Conservation (phyloP, 352 stramenopile genomes). For the Pythium biforme region DNA sequence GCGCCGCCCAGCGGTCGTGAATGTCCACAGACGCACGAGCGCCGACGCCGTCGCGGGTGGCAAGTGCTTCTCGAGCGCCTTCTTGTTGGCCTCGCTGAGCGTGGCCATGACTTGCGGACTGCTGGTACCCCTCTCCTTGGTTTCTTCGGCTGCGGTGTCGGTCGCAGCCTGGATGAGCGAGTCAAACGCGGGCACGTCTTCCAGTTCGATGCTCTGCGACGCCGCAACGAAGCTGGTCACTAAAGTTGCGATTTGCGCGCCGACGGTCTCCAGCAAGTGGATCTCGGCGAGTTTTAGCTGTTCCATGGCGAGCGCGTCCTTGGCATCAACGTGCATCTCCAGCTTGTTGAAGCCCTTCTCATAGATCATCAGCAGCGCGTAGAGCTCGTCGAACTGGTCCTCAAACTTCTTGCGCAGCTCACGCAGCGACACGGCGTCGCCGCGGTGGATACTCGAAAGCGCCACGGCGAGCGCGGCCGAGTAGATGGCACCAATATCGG, state of each 20-base stretch:
- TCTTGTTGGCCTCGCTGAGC: constrained; percentile 67
- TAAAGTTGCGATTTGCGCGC: constrained; percentile 50
- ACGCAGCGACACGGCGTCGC: constrained; percentile 66
- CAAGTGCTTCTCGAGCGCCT: constrained; percentile 57
- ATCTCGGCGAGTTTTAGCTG: constrained; percentile 54
- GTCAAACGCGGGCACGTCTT: constrained; percentile 42
- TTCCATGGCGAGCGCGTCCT: constrained; percentile 37
- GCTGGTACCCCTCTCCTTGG: neutral
- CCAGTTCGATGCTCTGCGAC: constrained; percentile 57
- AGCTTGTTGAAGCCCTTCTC: constrained; percentile 79
- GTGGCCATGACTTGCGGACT: constrained; percentile 17
- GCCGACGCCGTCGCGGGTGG: constrained; percentile 43
- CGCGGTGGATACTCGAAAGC: constrained; percentile 65
- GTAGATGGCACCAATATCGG: constrained; percentile 52
- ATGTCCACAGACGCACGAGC: constrained; percentile 67
- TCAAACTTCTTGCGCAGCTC: constrained; percentile 76
- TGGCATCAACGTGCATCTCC: constrained; percentile 50
- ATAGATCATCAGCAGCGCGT: constrained; percentile 44
- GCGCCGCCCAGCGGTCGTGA: constrained; percentile 53
- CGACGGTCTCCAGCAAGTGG: constrained; percentile 49
- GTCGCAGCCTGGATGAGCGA: constrained; percentile 9
- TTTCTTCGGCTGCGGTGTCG: neutral
- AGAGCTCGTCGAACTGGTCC: constrained; percentile 67
- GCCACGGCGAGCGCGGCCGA: constrained; percentile 43
- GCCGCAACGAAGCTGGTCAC: constrained; percentile 68